Conservation (phyloP, 106 monocot species). For the Acorus calamus region DNA sequence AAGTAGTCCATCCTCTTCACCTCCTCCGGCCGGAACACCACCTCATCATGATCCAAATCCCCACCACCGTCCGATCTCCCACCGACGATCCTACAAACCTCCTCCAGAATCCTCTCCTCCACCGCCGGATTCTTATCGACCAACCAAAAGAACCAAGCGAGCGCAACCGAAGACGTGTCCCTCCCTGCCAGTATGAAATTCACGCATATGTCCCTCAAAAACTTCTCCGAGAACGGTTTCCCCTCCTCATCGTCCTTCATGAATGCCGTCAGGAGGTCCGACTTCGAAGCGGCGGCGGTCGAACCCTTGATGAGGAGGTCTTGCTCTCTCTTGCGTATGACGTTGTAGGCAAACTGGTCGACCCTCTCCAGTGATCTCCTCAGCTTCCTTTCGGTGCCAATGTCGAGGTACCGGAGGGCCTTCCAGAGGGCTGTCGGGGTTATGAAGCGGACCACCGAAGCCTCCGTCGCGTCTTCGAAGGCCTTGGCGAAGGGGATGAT, state of each 20-base stretch:
- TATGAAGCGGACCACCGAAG: constrained; percentile 15
- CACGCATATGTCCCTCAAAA: constrained; percentile 39
- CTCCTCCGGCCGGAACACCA: constrained; percentile 3
- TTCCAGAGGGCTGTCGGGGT: constrained; percentile 7
- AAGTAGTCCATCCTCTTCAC: constrained; percentile 5
- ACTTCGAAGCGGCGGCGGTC: background rate
- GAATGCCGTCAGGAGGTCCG: constrained; percentile 24
- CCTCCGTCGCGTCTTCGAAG: constrained; percentile 12
- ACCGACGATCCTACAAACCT: background rate
- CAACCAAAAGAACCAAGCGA: constrained; percentile 72
- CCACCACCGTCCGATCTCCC: background rate
- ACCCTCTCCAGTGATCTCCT: constrained; percentile 5
- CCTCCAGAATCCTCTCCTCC: background rate
- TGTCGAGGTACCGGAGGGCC: too few relatives aligned
- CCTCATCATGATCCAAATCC: background rate
- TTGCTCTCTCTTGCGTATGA: constrained; percentile 1
- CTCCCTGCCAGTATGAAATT: constrained; percentile 53
- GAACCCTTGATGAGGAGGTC: background rate
- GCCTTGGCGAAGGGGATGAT: constrained; percentile 24
- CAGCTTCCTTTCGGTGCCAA: constrained; percentile 12
- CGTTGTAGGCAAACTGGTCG: constrained; percentile 13
- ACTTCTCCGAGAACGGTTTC: constrained; percentile 3
- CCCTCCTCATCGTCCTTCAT: background rate
- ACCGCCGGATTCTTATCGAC: constrained; percentile 26
- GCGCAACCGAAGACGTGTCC: constrained; percentile 42